Base-by-base conservation (phyloP, 257 asterid genomes). In the Nicotiana knightiana region DNA sequence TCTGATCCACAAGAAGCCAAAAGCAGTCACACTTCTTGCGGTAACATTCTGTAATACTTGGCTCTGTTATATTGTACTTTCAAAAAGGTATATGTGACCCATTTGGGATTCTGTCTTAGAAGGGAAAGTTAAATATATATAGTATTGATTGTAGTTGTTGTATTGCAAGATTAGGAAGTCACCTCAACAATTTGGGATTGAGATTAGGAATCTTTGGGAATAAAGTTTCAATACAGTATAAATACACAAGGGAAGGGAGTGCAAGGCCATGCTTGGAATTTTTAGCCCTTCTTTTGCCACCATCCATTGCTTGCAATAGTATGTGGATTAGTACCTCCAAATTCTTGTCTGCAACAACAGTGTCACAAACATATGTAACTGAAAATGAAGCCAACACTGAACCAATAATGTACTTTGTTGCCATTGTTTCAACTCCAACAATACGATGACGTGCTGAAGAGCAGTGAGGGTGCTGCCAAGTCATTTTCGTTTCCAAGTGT, bases 1-100 rank as follows among this genome's bases (percentile, higher is more conserved):
- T 84, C 89, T 86, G 81, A 89, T 96, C 76, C 92, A 91, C 90
- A 89, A 84, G 87, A 92, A 90, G 89, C 94, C 90, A 80, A 87
- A 90, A 51, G 83, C 83, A 63, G 87, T 92, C 81, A 94, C 86
- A 85, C 98, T 96, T 88, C 86, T 90, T 13, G 97, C 95, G 89
- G 99, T 96, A 93, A 75, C 5, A 16, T 51, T 75, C 16, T 51
- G 46, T 51, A 75, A 1, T 51, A 51, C 63, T 51, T 51, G 64
- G 35, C 63, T 46, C 24, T 51, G 63, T 75, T 59, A 48, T 75
- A 51, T 73, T 75, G 51, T 26, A 51, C 63, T 26, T 15, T 51
- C 43, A 2, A 9, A 75, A 75, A 51, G 46, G 7, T 51, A 21
- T 1, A 7, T 26, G 43, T 15, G 16, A 9, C 8, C 80, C 43